phyloP scores from a whole-genome alignment of 352 stramenopile genomes.

The Phytophthora constricta region DNA sequence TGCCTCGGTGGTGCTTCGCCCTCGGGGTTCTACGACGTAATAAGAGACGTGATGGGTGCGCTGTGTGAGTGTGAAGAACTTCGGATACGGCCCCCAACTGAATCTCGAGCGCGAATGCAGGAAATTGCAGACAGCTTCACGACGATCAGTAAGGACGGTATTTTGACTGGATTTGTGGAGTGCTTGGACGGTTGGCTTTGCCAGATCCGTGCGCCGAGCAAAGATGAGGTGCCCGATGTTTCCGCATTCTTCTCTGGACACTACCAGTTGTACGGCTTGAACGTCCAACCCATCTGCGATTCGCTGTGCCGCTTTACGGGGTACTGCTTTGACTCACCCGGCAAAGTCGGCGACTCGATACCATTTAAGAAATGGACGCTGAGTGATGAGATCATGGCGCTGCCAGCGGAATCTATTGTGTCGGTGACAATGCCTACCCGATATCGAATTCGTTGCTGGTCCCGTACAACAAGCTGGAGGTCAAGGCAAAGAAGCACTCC shows the following conservation, averaged over 20 bases:
- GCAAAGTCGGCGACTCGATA: conserved; percentile 8
- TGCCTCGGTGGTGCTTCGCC: no score
- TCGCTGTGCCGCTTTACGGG: conserved; percentile 10
- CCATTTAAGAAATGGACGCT: conserved; percentile 5
- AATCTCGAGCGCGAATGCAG: no score
- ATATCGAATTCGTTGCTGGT: background rate
- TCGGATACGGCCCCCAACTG: no score
- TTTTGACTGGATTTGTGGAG: no score
- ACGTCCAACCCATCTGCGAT: no score
- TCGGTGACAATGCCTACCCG: conserved; percentile 4
- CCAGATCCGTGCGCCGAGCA: conserved; percentile 3
- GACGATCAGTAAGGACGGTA: no score
- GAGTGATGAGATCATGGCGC: background rate
- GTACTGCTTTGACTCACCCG: conserved; percentile 1
- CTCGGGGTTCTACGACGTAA: no score
- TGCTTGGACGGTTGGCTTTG: conserved; percentile 14
- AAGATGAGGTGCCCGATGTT: conserved; percentile 2
- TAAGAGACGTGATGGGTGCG: no score
- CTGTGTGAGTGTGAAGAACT: no score
- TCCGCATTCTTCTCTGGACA: no score
- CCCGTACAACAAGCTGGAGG: conserved; percentile 3
- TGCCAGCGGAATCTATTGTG: conserved; percentile 5
- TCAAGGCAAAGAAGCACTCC: background rate
- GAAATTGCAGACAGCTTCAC: no score
- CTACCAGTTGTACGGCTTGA: conserved; percentile 11